phyloP scores from a whole-genome alignment of 2,329 filamentous ascomycete species.

The Clonostachys rhizophaga region DNA sequence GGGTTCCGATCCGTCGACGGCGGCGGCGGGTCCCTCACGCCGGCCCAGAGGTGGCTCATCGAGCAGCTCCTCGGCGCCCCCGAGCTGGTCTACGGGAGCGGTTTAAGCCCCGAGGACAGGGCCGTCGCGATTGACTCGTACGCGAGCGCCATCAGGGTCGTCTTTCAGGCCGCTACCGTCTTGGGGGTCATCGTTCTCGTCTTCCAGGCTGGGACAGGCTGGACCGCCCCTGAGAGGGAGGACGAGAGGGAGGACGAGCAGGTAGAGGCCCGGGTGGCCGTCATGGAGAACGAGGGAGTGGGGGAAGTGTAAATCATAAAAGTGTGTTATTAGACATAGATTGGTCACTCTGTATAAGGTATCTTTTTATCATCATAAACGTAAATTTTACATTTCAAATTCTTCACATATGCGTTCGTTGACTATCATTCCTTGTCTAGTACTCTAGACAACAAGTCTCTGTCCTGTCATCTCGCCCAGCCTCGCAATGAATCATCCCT shows the following conservation, averaged over 20 bases:
- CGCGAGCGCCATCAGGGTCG: slow-evolving; percentile 32
- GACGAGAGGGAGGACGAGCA: slow-evolving; percentile 37
- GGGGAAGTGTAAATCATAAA: slow-evolving; percentile 14
- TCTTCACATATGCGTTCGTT: too few relatives aligned
- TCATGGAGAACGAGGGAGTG: slow-evolving; percentile 21
- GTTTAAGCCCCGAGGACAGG: slow-evolving; percentile 32
- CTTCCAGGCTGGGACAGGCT: slow-evolving; percentile 46
- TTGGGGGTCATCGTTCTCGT: slow-evolving; percentile 35
- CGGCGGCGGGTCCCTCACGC: slow-evolving; percentile 18
- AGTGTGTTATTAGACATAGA: too few relatives aligned
- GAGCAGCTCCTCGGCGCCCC: slow-evolving; percentile 45
- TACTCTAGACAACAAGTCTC: too few relatives aligned
- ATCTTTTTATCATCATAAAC: too few relatives aligned
- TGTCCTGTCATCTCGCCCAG: too few relatives aligned
- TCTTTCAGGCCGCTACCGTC: slow-evolving; percentile 42
- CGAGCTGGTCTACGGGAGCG: slow-evolving; percentile 38
- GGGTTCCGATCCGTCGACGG: slow-evolving; percentile 50
- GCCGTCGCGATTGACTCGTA: slow-evolving; percentile 42
- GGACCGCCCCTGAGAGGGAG: slow-evolving; percentile 46
- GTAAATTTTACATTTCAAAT: too few relatives aligned
- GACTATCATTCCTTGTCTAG: too few relatives aligned
- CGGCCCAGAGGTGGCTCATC: slow-evolving; percentile 31
- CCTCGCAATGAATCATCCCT: too few relatives aligned
- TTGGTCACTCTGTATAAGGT: too few relatives aligned
- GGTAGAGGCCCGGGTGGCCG: slow-evolving; percentile 11